Percentiles rank a stretch among this genome's conserved stretches.
These are phyloP conservation scores for Phytophthora kernoviae DNA, from an alignment of 352 stramenopile species.

Conservation along the genomic window DNA sequence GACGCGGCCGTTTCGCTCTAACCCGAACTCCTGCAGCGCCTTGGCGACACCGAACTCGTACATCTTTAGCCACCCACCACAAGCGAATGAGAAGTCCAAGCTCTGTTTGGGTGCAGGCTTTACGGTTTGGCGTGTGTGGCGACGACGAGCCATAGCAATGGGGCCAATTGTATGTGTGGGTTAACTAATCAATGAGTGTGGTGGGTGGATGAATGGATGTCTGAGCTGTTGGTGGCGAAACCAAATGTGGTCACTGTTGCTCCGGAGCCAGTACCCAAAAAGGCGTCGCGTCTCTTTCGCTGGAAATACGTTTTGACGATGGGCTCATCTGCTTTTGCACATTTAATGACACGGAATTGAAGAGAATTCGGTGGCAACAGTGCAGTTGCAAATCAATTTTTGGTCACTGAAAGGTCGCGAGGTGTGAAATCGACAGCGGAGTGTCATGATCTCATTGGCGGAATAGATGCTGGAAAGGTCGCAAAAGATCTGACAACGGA, in stretches of 20 bases:
- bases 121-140: background rate
- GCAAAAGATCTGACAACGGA: background rate
- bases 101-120: background rate
- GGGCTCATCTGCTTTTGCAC: background rate
- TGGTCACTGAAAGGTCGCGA: conserved; percentile 12
- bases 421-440: background rate
- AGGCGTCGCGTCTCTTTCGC: no score
- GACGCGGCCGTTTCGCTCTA: conserved; percentile 48
- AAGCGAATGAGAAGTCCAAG: conserved; percentile 67
- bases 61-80: conserved; percentile 82
- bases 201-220: no score
- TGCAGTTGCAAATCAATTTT: background rate
- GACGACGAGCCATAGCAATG: background rate
- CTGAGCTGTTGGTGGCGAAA: background rate
- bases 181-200: no score
- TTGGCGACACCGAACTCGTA: conserved; percentile 83
- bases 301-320: background rate
- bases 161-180: no score
- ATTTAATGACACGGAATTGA: conserved; percentile 10
- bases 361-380: conserved; percentile 9
- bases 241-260: background rate
- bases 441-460: conserved; percentile 3
- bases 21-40: conserved; percentile 64
- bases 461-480: background rate
- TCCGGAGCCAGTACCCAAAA: background rate